A percentile compares a stretch with the other conserved stretches of the same genome.
phyloP scores from a whole-genome alignment of 805 yeast genomes.

The Lipomyces mesembrius region DNA sequence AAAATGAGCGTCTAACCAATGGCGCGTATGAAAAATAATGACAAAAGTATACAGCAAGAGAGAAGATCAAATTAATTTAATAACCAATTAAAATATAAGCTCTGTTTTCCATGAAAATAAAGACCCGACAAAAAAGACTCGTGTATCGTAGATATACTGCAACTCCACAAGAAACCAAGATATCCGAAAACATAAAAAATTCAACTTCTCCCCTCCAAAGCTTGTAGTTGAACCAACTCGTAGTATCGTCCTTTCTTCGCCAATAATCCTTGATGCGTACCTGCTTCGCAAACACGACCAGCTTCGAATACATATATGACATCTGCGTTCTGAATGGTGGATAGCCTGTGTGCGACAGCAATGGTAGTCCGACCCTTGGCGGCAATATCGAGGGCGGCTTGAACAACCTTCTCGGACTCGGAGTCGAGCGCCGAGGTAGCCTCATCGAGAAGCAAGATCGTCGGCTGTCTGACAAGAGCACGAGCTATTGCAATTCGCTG shows the following conservation, averaged over 20 bases:
- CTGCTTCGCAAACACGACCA: slow-evolving; percentile 60
- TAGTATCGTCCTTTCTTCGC: slow-evolving; percentile 46
- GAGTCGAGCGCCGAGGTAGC: slow-evolving; percentile 59
- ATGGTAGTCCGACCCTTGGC: slow-evolving; percentile 66
- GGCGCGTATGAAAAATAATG: no score
- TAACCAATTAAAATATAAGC: no score
- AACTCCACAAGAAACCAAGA: no score
- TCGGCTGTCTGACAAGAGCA: slow-evolving; percentile 61
- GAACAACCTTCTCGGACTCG: slow-evolving; percentile 69
- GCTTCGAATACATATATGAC: slow-evolving; percentile 56
- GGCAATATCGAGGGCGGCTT: slow-evolving; percentile 61
- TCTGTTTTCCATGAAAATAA: no score
- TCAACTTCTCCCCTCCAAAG: slow-evolving; percentile 40
- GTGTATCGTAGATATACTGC: no score
- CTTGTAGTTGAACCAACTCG: slow-evolving; percentile 49
- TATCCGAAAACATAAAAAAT: no score
- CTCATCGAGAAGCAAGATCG: slow-evolving; percentile 60
- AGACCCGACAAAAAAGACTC: no score
- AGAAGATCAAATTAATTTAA: no score
- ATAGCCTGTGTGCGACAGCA: slow-evolving; percentile 76
- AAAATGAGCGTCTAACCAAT: no score
- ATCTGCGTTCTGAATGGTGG: slow-evolving; percentile 60
- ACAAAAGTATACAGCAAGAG: no score
- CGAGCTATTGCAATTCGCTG: slow-evolving; percentile 68
- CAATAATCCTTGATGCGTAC: slow-evolving; percentile 52